Evolutionary conservation across 495 filamentous ascomycete genomes (phyloP).

Genomic region (Aspergillus bridgeri): DNA sequence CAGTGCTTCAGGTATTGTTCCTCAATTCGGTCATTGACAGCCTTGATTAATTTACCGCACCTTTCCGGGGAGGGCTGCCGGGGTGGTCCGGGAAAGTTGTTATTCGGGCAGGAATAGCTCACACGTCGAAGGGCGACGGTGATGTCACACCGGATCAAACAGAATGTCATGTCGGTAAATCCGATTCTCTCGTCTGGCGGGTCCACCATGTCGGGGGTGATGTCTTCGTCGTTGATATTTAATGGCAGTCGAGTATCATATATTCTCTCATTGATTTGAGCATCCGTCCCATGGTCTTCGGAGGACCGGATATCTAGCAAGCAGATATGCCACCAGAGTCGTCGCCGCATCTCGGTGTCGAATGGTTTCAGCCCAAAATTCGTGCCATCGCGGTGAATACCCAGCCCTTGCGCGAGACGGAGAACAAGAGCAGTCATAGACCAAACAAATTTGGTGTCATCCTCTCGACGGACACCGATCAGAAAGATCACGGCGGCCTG

Average conservation of each 20-base stretch:
- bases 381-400: slow-evolving; percentile 75
- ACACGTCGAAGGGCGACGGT: slow-evolving; percentile 40
- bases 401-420: slow-evolving; percentile 76
- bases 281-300: slow-evolving; percentile 82
- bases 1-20: slow-evolving; percentile 57
- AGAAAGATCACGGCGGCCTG: slow-evolving; percentile 79
- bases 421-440: slow-evolving; percentile 67
- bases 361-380: slow-evolving; percentile 71
- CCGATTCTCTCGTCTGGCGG: slow-evolving; percentile 56
- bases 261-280: slow-evolving; percentile 61
- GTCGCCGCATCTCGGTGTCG: slow-evolving; percentile 79
- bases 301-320: slow-evolving; percentile 72
- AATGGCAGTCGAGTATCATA: slow-evolving; percentile 74
- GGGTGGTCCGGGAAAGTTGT: slow-evolving; percentile 18
- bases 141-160: slow-evolving; percentile 66
- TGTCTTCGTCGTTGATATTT: slow-evolving; percentile 78
- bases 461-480: slow-evolving; percentile 58
- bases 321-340: slow-evolving; percentile 81
- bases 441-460: slow-evolving; percentile 65
- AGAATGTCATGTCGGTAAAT: slow-evolving; percentile 79
- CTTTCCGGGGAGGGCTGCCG: slow-evolving; percentile 40
- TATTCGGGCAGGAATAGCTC: slow-evolving; percentile 29
- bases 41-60: slow-evolving; percentile 59
- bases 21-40: slow-evolving; percentile 62
- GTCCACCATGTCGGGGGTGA: slow-evolving; percentile 60